phyloP scores from a whole-genome alignment of 495 filamentous ascomycete species.

The Barbatosphaeria neglecta region DNA sequence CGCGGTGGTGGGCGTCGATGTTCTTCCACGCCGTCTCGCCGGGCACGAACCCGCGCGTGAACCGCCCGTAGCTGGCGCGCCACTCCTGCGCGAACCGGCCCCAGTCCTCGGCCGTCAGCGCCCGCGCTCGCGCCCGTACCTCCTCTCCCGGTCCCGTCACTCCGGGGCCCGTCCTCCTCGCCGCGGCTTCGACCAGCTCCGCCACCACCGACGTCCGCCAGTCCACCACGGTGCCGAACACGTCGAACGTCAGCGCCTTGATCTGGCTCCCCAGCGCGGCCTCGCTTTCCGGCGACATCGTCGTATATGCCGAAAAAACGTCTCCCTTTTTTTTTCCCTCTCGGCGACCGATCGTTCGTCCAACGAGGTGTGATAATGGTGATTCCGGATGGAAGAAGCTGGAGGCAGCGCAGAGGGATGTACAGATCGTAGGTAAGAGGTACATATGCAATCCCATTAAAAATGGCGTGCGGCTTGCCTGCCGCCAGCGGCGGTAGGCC shows the following conservation, averaged over 20 bases:
- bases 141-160: slow-evolving; percentile 28
- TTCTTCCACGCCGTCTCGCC: slow-evolving; percentile 34
- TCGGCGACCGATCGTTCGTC: too few species aligned
- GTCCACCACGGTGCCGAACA: slow-evolving; percentile 71
- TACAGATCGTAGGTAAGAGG: too few species aligned
- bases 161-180: slow-evolving; percentile 20
- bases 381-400: too few species aligned
- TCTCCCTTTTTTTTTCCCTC: neutral
- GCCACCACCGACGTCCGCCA: slow-evolving; percentile 52
- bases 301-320: neutral
- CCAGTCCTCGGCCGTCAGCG: slow-evolving; percentile 49
- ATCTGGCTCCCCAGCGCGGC: slow-evolving; percentile 4
- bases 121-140: slow-evolving; percentile 33
- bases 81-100: slow-evolving; percentile 52
- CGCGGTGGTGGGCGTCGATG: slow-evolving; percentile 58
- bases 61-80: slow-evolving; percentile 49
- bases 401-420: too few species aligned
- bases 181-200: slow-evolving; percentile 38
- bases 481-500: too few species aligned
- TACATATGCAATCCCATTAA: too few species aligned
- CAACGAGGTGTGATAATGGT: too few species aligned
- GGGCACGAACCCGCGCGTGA: slow-evolving; percentile 44
- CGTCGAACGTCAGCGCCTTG: slow-evolving; percentile 42
- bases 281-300: neutral
- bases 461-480: too few species aligned